phyloP scores from a whole-genome alignment of 257 asterid genomes.

The Primulina huaijiensis region DNA sequence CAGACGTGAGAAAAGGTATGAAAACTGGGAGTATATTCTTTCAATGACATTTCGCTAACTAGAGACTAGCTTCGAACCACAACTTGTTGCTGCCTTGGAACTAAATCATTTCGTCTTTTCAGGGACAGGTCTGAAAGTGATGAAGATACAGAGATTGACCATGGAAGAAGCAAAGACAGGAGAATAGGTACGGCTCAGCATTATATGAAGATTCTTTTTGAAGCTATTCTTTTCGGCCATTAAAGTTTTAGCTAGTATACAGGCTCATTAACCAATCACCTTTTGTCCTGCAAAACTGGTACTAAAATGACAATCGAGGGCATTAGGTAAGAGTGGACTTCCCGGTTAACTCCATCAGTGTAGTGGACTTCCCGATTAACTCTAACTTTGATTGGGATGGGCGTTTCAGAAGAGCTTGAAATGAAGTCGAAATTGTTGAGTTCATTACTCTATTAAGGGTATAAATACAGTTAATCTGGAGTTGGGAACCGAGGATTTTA shows the following conservation, averaged over 20 bases:
- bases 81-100: constrained; percentile 10
- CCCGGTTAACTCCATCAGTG: no score
- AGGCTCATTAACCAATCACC: background rate
- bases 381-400: no score
- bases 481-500: no score
- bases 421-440: no score
- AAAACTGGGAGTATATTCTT: background rate
- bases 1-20: constrained; percentile 61
- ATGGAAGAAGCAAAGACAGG: constrained; percentile 43
- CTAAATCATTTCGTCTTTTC: constrained; percentile 29
- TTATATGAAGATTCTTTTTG: background rate
- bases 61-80: background rate
- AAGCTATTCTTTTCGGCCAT: no score
- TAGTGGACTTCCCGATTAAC: no score
- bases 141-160: constrained; percentile 39
- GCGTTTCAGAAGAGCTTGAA: no score
- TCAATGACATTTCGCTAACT: background rate
- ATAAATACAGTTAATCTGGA: no score
- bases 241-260: background rate
- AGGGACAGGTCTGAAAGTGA: constrained; percentile 75
- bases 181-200: constrained; percentile 51
- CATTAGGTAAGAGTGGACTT: background rate
- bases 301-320: background rate
- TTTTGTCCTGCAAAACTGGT: background rate
- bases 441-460: no score